Conservation (phyloP, 2,329 filamentous ascomycete genomes). For the Juglanconis oblonga region DNA sequence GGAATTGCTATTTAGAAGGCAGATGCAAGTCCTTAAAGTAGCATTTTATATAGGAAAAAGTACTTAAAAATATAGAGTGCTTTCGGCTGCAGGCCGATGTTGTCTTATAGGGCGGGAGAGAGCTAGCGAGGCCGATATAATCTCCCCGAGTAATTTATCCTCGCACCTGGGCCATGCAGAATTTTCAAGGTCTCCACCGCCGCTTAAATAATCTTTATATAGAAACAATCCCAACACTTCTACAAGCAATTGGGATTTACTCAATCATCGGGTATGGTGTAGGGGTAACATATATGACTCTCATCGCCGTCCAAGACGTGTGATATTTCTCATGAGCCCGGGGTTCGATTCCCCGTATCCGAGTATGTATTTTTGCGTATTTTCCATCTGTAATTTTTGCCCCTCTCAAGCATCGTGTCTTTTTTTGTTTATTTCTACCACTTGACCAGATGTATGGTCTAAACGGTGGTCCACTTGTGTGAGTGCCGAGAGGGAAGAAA, state of each 20-base stretch:
- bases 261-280: slow-evolving; percentile 3
- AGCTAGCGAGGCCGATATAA: background rate
- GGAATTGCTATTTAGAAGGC: too few relatives aligned
- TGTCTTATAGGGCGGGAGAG: too few relatives aligned
- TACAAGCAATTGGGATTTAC: background rate
- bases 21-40: too few relatives aligned
- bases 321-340: background rate
- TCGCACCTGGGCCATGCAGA: background rate
- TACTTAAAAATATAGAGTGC: too few relatives aligned
- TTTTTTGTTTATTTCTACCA: background rate
- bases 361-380: background rate
- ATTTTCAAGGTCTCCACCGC: background rate
- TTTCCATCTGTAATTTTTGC: background rate
- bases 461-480: too few relatives aligned
- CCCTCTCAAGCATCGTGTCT: background rate
- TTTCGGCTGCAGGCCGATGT: too few relatives aligned
- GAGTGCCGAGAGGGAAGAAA: too few relatives aligned
- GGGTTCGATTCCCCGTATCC: slow-evolving; percentile 9
- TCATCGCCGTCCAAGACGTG: background rate
- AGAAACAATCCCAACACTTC: background rate
- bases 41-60: too few relatives aligned
- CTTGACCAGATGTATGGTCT: background rate
- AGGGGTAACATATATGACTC: slow-evolving; percentile 4
- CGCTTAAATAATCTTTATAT: background rate
- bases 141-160: background rate